Evolutionary conservation across 257 asterid genomes (phyloP), one percentile per base, ranked within the genome.

Genomic region (Nicotiana paniculata): DNA sequence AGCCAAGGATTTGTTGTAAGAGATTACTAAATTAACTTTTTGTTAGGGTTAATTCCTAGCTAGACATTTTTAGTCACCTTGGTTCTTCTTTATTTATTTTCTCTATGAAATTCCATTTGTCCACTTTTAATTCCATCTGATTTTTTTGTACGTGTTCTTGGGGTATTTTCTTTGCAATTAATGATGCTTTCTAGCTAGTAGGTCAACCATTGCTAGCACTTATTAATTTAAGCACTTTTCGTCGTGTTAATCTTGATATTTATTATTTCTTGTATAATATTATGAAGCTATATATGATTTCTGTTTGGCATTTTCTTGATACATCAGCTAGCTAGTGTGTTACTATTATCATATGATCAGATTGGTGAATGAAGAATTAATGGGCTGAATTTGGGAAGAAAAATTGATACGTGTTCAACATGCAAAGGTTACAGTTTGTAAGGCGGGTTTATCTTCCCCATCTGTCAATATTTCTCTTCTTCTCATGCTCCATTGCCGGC

Each of bases 361-460:
- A 67, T 66, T 66, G 26, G 12, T 30, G 72, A 81, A 74, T 1
- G 53, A 33, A 15, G 74, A 33, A 43, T 43, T 43, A 51, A 10
- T 21, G 13, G 68, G 68, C 6, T 24, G 24, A n/a, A 65, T 30
- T 57, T 17, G 70, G 11, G 30, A 62, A 69, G 81, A 83, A 67
- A 64, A 83, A 33, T 67, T 70, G 82, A 84, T 83, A 86, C 89
- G 87, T 86, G 89, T 86, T 81, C 21, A 79, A 58, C 89, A 86
- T 86, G 89, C 89, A 75, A 86, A 84, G 83, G 62, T 81, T 81
- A 83, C 82, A 78, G 24, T 35, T 74, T 10, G 78, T 55, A 70
- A 54, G 59, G 16, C 80, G 58, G 58, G 18, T 53, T 15, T 51
- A 3, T 46, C 11, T 2, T 55, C 21, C 48, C 62, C 81, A 64